Evolutionary conservation across 2,329 filamentous ascomycete species (phyloP), one percentile per base, ranked within the genome.

Genomic region (Huntiella decipiens): DNA sequence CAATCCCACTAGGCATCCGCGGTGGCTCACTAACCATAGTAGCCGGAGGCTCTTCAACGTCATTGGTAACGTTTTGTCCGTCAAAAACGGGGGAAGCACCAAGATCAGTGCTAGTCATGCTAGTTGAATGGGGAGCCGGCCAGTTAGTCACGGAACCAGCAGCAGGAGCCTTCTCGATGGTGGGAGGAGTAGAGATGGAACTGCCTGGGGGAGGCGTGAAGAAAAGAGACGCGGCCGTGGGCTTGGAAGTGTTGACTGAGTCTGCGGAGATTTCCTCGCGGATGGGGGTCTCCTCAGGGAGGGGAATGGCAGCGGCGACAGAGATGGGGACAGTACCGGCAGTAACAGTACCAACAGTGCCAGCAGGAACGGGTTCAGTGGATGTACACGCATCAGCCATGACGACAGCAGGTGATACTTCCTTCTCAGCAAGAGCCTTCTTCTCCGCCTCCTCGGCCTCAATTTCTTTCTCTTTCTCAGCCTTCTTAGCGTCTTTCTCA

Each of bases 401-500:
- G 7, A 3, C 5, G 22, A 28, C 22, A 28, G 8, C 22, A 28
- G 22, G 22, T 10, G 6, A 7, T 10, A 1, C 22, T 28, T 28
- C 22, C 22, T 28, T 28, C 22, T 28, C 22, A 28, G 8, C 22
- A 28, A 28, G 22, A 28, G 5, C 8, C 22, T 28, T 28, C 22
- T 28, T 10, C 8, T 28, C 43, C 7, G 43, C 17, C 34, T 37
- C 15, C 33, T 44, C 37, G 19, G 35, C 40, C n/a, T 19, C 17
- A 19, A 19, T 19, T 19, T 19, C 17, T 19, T 19, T 19, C 17
- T 32, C 43, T 33, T 48, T 42, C 10, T 39, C 32, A 34, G 50
- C 55, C 1, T 52, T 45, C 47, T 54, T 58, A 5, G 45, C 32
- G n/a, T 44, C 16, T 56, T 72, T 77, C 51, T 75, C 70, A 46